Evolutionary conservation across 768 basidiomycete species (phyloP).

Genomic region (Leccinum rimulosum): DNA sequence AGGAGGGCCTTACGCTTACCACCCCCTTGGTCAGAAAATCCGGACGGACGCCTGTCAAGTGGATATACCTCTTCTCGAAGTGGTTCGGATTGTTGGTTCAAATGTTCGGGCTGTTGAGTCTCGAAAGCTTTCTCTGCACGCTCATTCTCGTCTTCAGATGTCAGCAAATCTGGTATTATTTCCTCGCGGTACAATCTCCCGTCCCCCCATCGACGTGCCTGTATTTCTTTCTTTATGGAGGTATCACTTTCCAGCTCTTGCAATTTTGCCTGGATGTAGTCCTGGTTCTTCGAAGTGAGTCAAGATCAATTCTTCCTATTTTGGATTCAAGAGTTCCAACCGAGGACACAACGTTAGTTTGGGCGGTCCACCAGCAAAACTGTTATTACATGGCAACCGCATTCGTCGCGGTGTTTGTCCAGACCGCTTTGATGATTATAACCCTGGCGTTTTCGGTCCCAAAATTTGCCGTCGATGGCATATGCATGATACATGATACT

Average conservation of each 20-base stretch:
- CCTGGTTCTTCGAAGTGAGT: constrained; percentile 22
- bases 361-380: constrained; percentile 13
- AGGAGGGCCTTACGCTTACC: background rate
- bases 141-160: constrained; percentile 8
- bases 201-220: constrained; percentile 5
- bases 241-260: constrained; percentile 8
- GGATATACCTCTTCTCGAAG: constrained; percentile 21
- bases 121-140: background rate
- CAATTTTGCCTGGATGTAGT: constrained; percentile 15
- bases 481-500: constrained; percentile 7
- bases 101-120: constrained; percentile 4
- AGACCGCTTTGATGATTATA: background rate
- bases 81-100: constrained; percentile 23
- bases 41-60: constrained; percentile 11
- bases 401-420: constrained; percentile 1
- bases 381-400: background rate
- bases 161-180: background rate
- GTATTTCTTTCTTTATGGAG: background rate
- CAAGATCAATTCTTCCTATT: background rate
- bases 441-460: background rate
- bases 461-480: constrained; percentile 5
- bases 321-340: background rate
- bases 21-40: constrained; percentile 5
- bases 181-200: background rate
- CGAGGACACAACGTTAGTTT: constrained; percentile 7